phyloP scores from a whole-genome alignment of 306 rosid species.

The Ziziphus jujuba region DNA sequence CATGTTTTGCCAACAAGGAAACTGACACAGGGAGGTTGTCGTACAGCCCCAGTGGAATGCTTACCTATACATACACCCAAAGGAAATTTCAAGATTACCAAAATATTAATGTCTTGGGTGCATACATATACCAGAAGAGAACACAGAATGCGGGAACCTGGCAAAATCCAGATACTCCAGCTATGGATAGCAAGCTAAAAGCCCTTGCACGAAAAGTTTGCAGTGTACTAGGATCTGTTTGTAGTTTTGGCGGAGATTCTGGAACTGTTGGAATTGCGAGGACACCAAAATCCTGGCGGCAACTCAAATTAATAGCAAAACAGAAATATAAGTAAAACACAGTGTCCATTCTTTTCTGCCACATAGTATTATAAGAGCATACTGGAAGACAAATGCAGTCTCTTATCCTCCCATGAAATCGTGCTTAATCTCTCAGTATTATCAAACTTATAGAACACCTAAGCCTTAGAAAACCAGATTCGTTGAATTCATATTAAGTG shows the following conservation, averaged over 20 bases:
- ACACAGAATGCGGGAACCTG: conserved; percentile 50
- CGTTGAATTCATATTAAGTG: too few species aligned
- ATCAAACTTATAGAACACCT: too few species aligned
- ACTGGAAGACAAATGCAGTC: neutral
- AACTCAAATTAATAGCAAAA: neutral
- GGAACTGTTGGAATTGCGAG: conserved; percentile 84
- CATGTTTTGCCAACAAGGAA: conserved; percentile 73
- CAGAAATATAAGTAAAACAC: neutral
- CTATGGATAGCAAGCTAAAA: conserved; percentile 75
- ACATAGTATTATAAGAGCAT: neutral
- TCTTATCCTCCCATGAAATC: neutral
- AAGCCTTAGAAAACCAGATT: too few species aligned
- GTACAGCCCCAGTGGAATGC: conserved; percentile 69
- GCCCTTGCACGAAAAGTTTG: conserved; percentile 63
- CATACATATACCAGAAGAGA: neutral
- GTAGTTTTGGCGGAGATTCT: conserved; percentile 79
- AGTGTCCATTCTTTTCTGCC: neutral
- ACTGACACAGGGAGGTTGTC: conserved; percentile 66
- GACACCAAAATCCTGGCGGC: conserved; percentile 68
- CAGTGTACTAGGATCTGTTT: conserved; percentile 42
- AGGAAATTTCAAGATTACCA: neutral
- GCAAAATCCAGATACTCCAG: conserved; percentile 87
- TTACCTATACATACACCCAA: conserved; percentile 50
- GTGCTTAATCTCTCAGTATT: too few species aligned
- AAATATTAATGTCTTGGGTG: neutral